phyloP scores from a whole-genome alignment of 352 stramenopile genomes.

The Globisporangium echinulatum region DNA sequence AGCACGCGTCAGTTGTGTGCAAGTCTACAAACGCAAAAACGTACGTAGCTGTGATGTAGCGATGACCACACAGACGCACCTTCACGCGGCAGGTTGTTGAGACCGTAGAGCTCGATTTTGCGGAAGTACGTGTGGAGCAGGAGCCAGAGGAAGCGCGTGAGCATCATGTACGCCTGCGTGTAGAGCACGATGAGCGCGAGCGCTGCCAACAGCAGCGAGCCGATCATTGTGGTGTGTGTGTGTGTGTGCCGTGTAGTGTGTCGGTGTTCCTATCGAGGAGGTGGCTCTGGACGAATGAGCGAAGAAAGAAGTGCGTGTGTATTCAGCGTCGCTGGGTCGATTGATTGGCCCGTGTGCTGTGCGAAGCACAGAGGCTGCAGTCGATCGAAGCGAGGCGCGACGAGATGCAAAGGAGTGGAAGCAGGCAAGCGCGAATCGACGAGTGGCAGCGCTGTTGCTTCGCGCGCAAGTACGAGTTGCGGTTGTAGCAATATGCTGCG shows the following conservation, averaged over 20 bases:
- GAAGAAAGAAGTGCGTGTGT: background rate
- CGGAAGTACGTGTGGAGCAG: constrained; percentile 73
- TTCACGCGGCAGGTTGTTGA: constrained; percentile 78
- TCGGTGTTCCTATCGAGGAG: no score
- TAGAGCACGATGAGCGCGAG: constrained; percentile 39
- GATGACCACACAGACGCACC: constrained; percentile 11
- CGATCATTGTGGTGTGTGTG: constrained; percentile 5
- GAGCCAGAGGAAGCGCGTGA: constrained; percentile 60
- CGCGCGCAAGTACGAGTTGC: no score
- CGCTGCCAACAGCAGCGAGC: constrained; percentile 36
- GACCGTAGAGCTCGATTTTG: constrained; percentile 68
- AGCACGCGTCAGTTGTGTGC: no score
- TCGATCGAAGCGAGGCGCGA: no score
- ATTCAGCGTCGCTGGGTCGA: background rate
- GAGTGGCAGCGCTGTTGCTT: no score
- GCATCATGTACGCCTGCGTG: constrained; percentile 50
- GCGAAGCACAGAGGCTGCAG: no score
- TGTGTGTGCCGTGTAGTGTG: background rate
- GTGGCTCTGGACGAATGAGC: background rate
- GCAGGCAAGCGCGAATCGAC: no score
- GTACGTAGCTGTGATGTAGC: background rate
- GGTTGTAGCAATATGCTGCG: no score
- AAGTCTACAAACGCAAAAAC: background rate
- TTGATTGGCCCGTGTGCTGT: background rate
- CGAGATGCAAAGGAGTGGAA: no score